Evolutionary conservation across 2,329 filamentous ascomycete species (phyloP), one percentile per base, ranked within the genome.

Genomic region (Alternaria dauci): DNA sequence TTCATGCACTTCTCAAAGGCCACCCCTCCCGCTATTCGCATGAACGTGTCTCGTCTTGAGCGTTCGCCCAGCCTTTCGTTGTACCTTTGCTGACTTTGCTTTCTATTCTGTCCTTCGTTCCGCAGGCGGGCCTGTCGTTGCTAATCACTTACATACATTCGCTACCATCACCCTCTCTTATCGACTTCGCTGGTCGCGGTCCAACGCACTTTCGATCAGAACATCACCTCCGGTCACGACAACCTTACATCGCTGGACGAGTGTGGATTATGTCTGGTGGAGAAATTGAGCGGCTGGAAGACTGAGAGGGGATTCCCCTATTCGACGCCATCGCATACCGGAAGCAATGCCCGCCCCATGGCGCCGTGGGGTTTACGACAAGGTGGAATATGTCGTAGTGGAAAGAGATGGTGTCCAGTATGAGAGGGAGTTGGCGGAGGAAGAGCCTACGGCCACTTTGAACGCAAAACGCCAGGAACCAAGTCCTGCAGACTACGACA

Each of bases 1-100:
- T 78, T 76, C 67, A 78, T 78, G 76, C 76, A 61, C 63, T 64
- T 69, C 65, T 78, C 75, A 77, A 71, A 77, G 75, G 70, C 72
- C 38, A 69, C 66, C 64, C 71, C 66, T 68, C 63, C 52, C 67
- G 70, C 71, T 65, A 58, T 50, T 68, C 61, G 70, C 74, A 71
- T 73, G 68, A 70, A 71, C 73, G 66, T 74, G 72, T 73, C 70
- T 76, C 70, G 70, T 69, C 65, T 69, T 69, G 71, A 72, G 69
- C 71, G 65, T 72, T 76, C 67, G 75, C 74, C 73, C 67, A 74
- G 74, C 67, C 66, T 75, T 70, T 66, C 67, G 65, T 65, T 76
- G 68, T 67, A 57, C 64, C 65, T 69, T 67, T 72, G 68, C 74
- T 70, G 68, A 73, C 73, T 30, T 66, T 75, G 58, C 72, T 61